Evolutionary conservation across 768 basidiomycete genomes (phyloP).

Genomic region (Trametes cingulata): DNA sequence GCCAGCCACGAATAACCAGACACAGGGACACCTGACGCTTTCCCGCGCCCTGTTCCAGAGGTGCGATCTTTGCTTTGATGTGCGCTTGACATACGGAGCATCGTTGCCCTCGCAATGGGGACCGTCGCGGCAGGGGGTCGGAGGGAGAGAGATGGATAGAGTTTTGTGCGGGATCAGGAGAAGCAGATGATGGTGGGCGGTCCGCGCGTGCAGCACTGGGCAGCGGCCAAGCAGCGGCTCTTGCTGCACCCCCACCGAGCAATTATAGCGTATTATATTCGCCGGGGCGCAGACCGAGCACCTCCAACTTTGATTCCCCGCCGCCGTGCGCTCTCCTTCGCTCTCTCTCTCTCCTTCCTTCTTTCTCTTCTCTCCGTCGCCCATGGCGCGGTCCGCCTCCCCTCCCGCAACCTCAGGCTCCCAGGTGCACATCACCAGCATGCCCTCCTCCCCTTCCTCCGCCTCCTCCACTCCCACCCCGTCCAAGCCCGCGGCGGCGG

Average conservation of each 20-base stretch:
- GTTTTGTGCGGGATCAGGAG: neutral
- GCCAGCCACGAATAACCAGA: too few relatives aligned
- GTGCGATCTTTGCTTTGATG: too few relatives aligned
- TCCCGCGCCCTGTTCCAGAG: too few relatives aligned
- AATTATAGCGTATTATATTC: neutral
- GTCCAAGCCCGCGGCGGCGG: neutral
- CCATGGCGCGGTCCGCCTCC: neutral
- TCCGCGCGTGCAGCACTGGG: neutral
- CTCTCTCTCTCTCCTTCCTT: neutral
- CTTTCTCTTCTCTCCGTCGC: neutral
- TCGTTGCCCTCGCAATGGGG: neutral
- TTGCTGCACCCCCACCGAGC: neutral
- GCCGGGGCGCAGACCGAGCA: neutral
- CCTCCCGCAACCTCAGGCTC: neutral
- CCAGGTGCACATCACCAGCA: constrained; percentile 1
- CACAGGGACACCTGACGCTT: too few relatives aligned
- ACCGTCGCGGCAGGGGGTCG: too few relatives aligned
- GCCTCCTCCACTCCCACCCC: neutral
- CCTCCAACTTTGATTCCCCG: neutral
- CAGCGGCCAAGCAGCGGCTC: neutral
- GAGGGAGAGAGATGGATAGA: neutral
- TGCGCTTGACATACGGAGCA: neutral
- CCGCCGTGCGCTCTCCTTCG: neutral
- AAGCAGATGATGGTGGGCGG: constrained; percentile 6
- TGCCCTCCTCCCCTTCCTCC: neutral